Base-by-base conservation (phyloP, 129 eudicot species). In the Dittrichia graveolens region DNA sequence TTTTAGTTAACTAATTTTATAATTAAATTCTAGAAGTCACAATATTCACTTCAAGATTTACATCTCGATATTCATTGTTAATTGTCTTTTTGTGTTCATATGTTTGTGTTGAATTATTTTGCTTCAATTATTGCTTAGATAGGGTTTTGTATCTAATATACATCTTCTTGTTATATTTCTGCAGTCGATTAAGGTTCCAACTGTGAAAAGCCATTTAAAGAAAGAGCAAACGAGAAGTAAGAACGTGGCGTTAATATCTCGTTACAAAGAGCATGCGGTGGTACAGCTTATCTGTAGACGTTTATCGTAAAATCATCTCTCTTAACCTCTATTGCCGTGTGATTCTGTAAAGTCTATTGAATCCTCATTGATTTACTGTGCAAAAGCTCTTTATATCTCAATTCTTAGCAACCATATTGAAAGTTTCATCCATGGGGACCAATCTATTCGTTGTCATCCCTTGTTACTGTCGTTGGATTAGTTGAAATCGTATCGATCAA, bases 391-490 rank as follows among this genome's bases (percentile, higher is more conserved):
- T 13, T 3, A 38, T 47, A 45, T 19, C 56, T 56, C 61, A 44
- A 39, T 42, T 69, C 35, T 9, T 42, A 44, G 56, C 79, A 37
- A 41, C 38, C 73, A 3, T 44, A 44, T 18, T 9, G n/a, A 57
- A 45, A 73, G n/a, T 59, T 73, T 41, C 60, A 70, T 78, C 93
- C 85, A 86, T 89, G 97, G 93, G 97, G 63, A 80, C 95, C 13
- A 86, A 83, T 81, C 80, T 83, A 40, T 87, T 93, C 34, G 83
- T 93, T 34, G 85, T 89, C 78, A 79, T 87, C 67, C 95, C 95
- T 47, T 93, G 98, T 75, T 89, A 85, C 85, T 86, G 88, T 37
- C 96, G 92, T 76, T 72, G 85, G 95, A 89, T 93, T 60, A 93
- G 96, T 79, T 93, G 91, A 93, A 74, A 11, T 8, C 15, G 34